These are phyloP conservation scores for Cinnamomum micranthum DNA, from an alignment of 164 flowering plant genomes.

Conservation along the genomic window DNA sequence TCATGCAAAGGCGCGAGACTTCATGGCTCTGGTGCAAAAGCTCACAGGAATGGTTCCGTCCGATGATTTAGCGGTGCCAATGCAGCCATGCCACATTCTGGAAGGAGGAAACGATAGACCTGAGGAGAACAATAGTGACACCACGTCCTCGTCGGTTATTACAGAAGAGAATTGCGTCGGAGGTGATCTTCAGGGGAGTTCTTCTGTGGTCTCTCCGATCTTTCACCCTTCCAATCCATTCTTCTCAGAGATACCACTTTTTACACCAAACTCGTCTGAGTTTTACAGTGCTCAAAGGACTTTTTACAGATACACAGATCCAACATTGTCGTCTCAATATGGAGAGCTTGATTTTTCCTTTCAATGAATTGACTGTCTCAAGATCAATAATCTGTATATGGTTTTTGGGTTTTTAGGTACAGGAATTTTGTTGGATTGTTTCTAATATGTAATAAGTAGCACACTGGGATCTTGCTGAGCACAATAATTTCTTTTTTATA, in stretches of 20 bases:
- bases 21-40: constrained; percentile 73
- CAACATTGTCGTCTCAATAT: constrained; percentile 2
- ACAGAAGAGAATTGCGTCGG: constrained; percentile 25
- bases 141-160: constrained; percentile 25
- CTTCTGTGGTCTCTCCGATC: constrained; percentile 14
- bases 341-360: constrained; percentile 22
- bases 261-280: constrained; percentile 30
- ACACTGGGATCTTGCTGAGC: no score
- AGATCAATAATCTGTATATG: no score
- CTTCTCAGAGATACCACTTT: constrained; percentile 34
- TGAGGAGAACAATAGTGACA: constrained; percentile 8
- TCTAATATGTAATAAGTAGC: no score
- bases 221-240: constrained; percentile 7
- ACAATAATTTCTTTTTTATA: no score
- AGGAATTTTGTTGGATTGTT: no score
- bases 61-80: constrained; percentile 3
- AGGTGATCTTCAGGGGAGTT: constrained; percentile 14
- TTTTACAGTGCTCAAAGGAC: constrained; percentile 29
- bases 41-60: constrained; percentile 50
- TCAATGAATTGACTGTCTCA: neutral
- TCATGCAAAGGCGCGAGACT: constrained; percentile 61
- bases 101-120: neutral
- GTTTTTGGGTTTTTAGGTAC: no score
- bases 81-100: neutral
- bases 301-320: constrained; percentile 27